phyloP scores from a whole-genome alignment of 2,329 filamentous ascomycete species.

The Myriosclerotinia scirpicola region DNA sequence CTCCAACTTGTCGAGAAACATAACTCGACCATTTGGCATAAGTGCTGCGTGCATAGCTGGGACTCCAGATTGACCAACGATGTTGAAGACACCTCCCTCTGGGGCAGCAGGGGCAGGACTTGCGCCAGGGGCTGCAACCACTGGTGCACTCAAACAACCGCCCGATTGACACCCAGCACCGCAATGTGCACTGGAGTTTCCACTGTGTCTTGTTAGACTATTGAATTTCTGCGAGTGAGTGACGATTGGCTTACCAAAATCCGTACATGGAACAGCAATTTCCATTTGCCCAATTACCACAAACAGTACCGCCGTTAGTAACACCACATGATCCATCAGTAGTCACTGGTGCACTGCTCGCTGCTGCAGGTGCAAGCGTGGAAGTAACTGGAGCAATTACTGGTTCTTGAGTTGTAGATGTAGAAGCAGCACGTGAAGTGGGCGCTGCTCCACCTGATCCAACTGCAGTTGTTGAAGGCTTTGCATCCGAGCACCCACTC shows the following conservation, averaged over 20 bases:
- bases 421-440: not conserved
- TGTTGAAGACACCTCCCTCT: constrained; percentile 48
- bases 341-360: constrained; percentile 43
- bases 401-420: constrained; percentile 32
- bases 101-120: constrained; percentile 47
- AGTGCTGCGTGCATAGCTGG: constrained; percentile 63
- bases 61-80: constrained; percentile 58
- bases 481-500: constrained; percentile 35
- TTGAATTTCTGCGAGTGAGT: not conserved
- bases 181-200: constrained; percentile 50
- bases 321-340: constrained; percentile 56
- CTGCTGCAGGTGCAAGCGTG: constrained; percentile 31
- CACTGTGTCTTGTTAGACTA: constrained; percentile 35
- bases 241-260: constrained; percentile 45
- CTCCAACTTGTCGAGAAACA: constrained; percentile 64
- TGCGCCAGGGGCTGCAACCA: constrained; percentile 38
- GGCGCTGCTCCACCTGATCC: not conserved
- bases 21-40: constrained; percentile 57
- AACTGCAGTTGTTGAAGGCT: constrained; percentile 27
- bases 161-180: constrained; percentile 58
- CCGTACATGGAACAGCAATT: constrained; percentile 59
- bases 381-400: constrained; percentile 33
- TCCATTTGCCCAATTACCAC: constrained; percentile 53
- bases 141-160: constrained; percentile 47
- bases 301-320: constrained; percentile 50